phyloP scores from a whole-genome alignment of 257 asterid genomes.

The Solanum tarapatanum region DNA sequence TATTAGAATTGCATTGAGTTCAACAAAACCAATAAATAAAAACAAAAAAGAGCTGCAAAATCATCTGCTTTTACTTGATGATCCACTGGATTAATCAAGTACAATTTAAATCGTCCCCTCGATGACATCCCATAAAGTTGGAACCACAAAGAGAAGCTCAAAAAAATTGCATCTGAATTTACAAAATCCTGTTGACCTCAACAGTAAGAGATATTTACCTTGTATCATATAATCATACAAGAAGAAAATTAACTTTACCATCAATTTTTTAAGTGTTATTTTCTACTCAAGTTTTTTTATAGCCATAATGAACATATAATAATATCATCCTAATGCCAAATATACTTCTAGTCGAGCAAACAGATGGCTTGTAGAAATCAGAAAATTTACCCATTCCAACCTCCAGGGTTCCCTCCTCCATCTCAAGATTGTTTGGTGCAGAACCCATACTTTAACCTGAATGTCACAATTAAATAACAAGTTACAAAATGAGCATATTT shows the following conservation, averaged over 20 bases:
- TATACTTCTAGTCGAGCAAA: background rate
- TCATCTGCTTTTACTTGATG: background rate
- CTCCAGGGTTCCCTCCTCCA: conserved; percentile 25
- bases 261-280: background rate
- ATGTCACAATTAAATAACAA: background rate
- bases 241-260: background rate
- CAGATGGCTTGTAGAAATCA: background rate
- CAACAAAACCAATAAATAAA: background rate
- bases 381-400: conserved; percentile 16
- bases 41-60: background rate
- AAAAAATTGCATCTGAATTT: background rate
- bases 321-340: background rate
- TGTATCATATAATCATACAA: background rate
- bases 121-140: background rate
- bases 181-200: background rate
- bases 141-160: background rate
- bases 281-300: background rate
- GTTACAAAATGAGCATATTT: background rate
- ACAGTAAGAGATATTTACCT: background rate
- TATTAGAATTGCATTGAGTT: background rate
- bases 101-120: background rate
- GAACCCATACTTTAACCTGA: conserved; percentile 12
- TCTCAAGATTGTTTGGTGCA: conserved; percentile 9
- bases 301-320: background rate
- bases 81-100: background rate